These are phyloP conservation scores for Purshia tridentata DNA, from an alignment of 306 rosid genomes.

Conservation along the genomic window DNA sequence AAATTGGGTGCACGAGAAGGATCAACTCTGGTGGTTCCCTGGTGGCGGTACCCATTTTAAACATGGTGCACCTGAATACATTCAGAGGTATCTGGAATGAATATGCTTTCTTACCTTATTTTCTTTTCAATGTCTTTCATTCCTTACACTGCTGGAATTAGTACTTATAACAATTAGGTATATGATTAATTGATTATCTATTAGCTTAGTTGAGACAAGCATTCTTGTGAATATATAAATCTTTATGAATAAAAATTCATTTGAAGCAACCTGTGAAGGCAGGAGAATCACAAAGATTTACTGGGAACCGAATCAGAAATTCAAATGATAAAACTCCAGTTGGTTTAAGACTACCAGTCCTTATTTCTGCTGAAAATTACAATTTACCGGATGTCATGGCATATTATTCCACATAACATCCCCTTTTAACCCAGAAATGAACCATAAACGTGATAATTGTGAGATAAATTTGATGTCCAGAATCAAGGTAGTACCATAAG, in stretches of 20 bases:
- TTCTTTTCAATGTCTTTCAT: not conserved
- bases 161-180: not conserved
- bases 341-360: too few species aligned
- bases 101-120: constrained; percentile 11
- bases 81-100: constrained; percentile 54
- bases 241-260: not conserved
- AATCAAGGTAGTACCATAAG: too few species aligned
- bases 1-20: constrained; percentile 92
- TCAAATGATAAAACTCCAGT: too few species aligned
- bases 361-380: too few species aligned
- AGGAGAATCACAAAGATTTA: too few species aligned
- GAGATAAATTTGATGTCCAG: too few species aligned
- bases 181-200: constrained; percentile 9
- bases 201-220: not conserved
- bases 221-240: not conserved
- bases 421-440: too few species aligned
- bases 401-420: too few species aligned
- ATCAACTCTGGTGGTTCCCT: constrained; percentile 92
- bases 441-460: too few species aligned
- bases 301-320: too few species aligned
- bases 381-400: too few species aligned
- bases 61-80: constrained; percentile 88
- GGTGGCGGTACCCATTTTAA: constrained; percentile 99
- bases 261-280: not conserved
- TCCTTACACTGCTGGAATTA: not conserved